These are phyloP conservation scores for Daedaleopsis nitida DNA, from an alignment of 768 basidiomycete genomes.

Conservation along the genomic window DNA sequence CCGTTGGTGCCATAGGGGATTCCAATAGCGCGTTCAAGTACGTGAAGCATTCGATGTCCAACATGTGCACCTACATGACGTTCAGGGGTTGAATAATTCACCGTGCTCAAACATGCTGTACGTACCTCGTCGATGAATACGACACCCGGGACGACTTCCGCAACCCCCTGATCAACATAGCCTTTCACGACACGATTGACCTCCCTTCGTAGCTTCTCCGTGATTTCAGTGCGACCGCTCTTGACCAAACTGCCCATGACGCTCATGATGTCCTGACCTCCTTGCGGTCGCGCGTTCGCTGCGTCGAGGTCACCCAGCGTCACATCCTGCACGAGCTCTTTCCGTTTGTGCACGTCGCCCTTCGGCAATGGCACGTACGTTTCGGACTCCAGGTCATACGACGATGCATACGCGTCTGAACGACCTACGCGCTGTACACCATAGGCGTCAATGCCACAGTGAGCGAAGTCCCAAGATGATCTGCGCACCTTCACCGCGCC, in stretches of 20 bases:
- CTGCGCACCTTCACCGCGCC: constrained; percentile 89
- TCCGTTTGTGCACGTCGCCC: constrained; percentile 94
- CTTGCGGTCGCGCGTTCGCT: constrained; percentile 93
- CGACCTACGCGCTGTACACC: constrained; percentile 81
- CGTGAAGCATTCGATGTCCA: constrained; percentile 99
- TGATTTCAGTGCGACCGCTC: constrained; percentile 92
- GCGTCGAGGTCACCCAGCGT: constrained; percentile 95
- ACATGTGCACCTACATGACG: constrained; percentile 87
- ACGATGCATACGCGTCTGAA: constrained; percentile 96
- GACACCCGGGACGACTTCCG: constrained; percentile 96
- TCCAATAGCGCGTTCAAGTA: constrained; percentile 96
- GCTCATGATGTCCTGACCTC: constrained; percentile 98
- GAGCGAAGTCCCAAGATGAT: not conserved
- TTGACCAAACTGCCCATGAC: constrained; percentile 93
- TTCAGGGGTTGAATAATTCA: not conserved
- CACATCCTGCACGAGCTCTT: constrained; percentile 94
- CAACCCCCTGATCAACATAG: constrained; percentile 98
- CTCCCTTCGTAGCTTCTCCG: constrained; percentile 92
- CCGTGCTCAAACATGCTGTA: not conserved
- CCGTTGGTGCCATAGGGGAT: constrained; percentile 96
- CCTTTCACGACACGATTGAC: constrained; percentile 97
- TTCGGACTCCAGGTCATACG: constrained; percentile 97
- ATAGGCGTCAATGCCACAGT: not conserved
- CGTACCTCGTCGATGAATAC: constrained; percentile 97
- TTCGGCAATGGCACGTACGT: constrained; percentile 98